Conservation (phyloP, 192 early-diverging fungal species). For the Podila epigama region DNA sequence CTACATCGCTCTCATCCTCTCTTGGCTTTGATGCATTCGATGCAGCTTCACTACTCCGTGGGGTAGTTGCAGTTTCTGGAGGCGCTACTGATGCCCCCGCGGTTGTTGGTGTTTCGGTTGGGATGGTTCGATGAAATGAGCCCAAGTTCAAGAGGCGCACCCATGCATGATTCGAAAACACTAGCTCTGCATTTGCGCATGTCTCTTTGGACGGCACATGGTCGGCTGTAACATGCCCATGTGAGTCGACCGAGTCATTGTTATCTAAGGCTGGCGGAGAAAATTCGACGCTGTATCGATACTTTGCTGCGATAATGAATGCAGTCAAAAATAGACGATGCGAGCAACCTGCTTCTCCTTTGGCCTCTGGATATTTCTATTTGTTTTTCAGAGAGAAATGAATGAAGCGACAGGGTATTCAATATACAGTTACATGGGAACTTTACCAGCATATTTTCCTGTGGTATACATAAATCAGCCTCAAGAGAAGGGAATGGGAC, state of each 20-base stretch:
- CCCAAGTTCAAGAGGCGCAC: constrained; percentile 40
- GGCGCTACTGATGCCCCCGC: background rate
- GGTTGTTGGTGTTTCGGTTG: no score
- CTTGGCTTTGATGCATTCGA: no score
- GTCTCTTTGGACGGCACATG: constrained; percentile 6
- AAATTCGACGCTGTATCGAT: constrained; percentile 40
- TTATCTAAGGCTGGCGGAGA: constrained; percentile 8
- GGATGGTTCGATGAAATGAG: constrained; percentile 22
- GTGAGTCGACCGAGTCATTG: background rate
- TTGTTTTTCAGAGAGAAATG: background rate
- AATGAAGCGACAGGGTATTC: background rate
- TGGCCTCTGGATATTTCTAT: constrained; percentile 53
- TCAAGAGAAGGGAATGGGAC: no score
- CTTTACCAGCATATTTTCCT: no score
- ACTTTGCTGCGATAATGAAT: constrained; percentile 59
- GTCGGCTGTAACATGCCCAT: background rate
- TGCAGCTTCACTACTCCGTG: no score
- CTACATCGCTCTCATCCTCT: no score
- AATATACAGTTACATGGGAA: no score
- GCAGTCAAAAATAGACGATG: constrained; percentile 57
- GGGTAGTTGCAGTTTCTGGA: background rate
- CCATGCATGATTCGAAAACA: constrained; percentile 46
- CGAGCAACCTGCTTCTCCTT: constrained; percentile 55
- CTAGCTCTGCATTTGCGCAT: constrained; percentile 22
- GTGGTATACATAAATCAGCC: no score